Evolutionary conservation across 371 early-diverging fungal species (phyloP), one percentile per base, ranked within the genome.

Genomic region (Mortierella sp.): DNA sequence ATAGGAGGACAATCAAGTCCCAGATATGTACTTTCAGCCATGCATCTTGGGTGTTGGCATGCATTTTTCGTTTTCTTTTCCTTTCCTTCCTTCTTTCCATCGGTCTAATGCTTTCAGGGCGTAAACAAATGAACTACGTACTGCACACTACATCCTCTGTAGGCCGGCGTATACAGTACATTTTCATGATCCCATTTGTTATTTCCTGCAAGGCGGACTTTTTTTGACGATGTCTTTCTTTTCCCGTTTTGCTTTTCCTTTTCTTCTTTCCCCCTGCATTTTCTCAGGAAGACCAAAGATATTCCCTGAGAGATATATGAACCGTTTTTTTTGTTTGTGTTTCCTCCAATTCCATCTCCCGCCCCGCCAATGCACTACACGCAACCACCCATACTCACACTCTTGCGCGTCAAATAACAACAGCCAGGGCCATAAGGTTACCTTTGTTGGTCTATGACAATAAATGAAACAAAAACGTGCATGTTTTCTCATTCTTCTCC

Each of bases 201-300:
- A 18, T 18, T 18, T 63, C 29, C 18, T 14, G 14, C 32, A 8
- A 24, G 7, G 68, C 68, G 68, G 68, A 68, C 68, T 68, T 68
- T 65, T 63, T 65, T 68, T 29, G 18, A 51, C 16, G 16, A 51
- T 51, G 51, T 51, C 27, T 56, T 55, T 55, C n/a, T 21, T 55
- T 10, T 11, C 10, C 32, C 6, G 2, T 60, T 71, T 46, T 46
- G 38, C 38, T 44, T 46, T 71, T 43, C 5, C 24, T 18, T 51
- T 27, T 54, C 18, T 73, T 48, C 35, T 35, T 29, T 38, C 38
- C 48, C 68, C 68, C 68, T 68, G 68, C 68, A 68, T 68, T 68
- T 68, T 68, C 68, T 68, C 68, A 68, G 68, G 68, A 68, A 38
- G 41, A 63, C 43, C 68, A 41, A n/a, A 7, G 68, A 68, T 21